Evolutionary conservation across 306 rosid genomes (phyloP), one percentile per base, ranked within the genome.

Genomic region (Begonia fuchsioides): DNA sequence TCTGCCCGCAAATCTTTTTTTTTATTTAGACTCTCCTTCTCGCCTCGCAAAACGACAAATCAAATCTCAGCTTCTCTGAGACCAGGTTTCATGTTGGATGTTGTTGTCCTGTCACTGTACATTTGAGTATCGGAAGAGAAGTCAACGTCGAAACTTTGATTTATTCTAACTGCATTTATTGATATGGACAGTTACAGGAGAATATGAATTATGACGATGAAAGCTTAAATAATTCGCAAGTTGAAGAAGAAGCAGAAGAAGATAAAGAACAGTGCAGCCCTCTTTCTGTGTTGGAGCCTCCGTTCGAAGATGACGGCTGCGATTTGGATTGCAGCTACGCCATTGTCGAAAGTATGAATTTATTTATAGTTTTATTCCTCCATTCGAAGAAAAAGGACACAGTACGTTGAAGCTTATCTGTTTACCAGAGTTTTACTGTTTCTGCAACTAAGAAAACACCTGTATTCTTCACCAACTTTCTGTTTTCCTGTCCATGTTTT

Each of bases 201-300:
- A 38, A 54, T 32, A 41, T 40, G 50, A 53, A 43, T 40, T 45
- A 54, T 26, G 65, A 46, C 47, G 53, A 4, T 51, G 77, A 66
- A 58, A 66, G 63, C 50, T 56, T 55, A 32, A 61, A 72, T 43
- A 72, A 69, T 58, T 67, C 71, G 51, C 73, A 65, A 65, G 70
- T 19, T 1, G 72, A 52, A 19, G 77, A 74, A 55, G 83, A n/a
- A n/a, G n/a, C n/a, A n/a, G n/a, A 75, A 38, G 93, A 88, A 60
- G 96, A 92, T 50, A 92, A 92, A 53, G 96, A 92, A 56, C 99
- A 86, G 38, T 75, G 78, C 49, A 92, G 99, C 66, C 99, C 99
- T n/a, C 94, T 92, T 5, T 92, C 96, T 10, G 80, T 92, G n/a
- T 66, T 92, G 72, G 96, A 86, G 48, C 81, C 94, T 65, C 94